These are phyloP conservation scores for Rhinocladiella similis DNA, from an alignment of 2,329 filamentous ascomycete species.

Conservation along the genomic window DNA sequence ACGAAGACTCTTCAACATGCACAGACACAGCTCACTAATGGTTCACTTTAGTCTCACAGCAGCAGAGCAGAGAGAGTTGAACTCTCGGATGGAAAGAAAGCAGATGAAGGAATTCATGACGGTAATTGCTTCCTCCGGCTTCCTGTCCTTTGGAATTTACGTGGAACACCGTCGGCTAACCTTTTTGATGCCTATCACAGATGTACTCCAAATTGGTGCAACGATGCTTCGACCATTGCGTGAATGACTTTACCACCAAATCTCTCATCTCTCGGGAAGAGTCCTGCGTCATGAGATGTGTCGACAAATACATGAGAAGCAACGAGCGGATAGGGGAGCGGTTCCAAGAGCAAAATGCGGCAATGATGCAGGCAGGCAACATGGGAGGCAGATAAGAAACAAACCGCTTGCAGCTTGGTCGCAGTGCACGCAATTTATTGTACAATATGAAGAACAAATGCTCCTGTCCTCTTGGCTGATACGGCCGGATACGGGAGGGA, in stretches of 20 bases:
- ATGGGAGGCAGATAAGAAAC: slow-evolving; percentile 45
- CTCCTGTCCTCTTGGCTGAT: no score
- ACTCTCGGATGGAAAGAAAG: slow-evolving; percentile 92
- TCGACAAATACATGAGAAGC: slow-evolving; percentile 92
- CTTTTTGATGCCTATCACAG: slow-evolving; percentile 37
- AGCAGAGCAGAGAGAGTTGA: slow-evolving; percentile 87
- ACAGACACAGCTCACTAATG: slow-evolving; percentile 1
- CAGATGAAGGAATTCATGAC: slow-evolving; percentile 99
- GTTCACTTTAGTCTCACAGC: slow-evolving; percentile 60
- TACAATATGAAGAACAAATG: not conserved
- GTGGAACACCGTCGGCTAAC: slow-evolving; percentile 5
- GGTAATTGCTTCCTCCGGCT: slow-evolving; percentile 58
- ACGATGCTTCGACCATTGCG: slow-evolving; percentile 89
- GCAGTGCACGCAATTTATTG: not conserved
- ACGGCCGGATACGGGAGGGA: no score
- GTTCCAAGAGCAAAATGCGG: slow-evolving; percentile 75
- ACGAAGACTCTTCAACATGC: not conserved
- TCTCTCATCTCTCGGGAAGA: slow-evolving; percentile 84
- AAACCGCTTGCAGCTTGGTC: not conserved
- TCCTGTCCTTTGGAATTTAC: no score
- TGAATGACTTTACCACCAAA: slow-evolving; percentile 99
- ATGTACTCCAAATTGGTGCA: slow-evolving; percentile 64
- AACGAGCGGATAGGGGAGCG: slow-evolving; percentile 87
- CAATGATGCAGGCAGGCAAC: slow-evolving; percentile 63
- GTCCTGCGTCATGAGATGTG: slow-evolving; percentile 89